These are phyloP conservation scores for Chlorociboria aeruginascens DNA, from an alignment of 495 filamentous ascomycete genomes.

Conservation along the genomic window DNA sequence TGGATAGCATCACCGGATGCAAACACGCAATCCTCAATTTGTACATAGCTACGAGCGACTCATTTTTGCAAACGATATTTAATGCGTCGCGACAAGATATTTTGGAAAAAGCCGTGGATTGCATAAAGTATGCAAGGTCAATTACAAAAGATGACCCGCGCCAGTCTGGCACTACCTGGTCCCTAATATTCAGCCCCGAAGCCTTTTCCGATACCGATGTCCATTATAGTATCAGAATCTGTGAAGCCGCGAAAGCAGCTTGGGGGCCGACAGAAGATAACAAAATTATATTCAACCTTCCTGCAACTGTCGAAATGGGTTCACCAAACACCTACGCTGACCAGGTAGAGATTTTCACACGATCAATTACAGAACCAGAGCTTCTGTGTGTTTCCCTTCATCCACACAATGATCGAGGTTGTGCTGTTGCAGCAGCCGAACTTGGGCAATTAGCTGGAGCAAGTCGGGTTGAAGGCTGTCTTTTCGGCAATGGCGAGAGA, in stretches of 20 bases:
- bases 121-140: slow-evolving; percentile 55
- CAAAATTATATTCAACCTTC: slow-evolving; percentile 91
- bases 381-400: slow-evolving; percentile 75
- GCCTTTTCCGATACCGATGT: slow-evolving; percentile 64
- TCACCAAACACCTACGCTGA: slow-evolving; percentile 94
- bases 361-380: slow-evolving; percentile 59
- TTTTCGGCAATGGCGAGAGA: slow-evolving; percentile 89
- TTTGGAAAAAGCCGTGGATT: slow-evolving; percentile 56
- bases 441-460: slow-evolving; percentile 91
- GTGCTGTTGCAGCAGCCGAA: slow-evolving; percentile 73
- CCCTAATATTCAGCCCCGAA: slow-evolving; percentile 68
- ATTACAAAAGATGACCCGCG: slow-evolving; percentile 67
- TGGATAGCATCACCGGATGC: slow-evolving; percentile 55
- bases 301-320: slow-evolving; percentile 87
- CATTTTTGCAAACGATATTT: slow-evolving; percentile 62
- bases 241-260: slow-evolving; percentile 63
- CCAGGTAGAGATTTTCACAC: slow-evolving; percentile 90
- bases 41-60: slow-evolving; percentile 64
- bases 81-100: slow-evolving; percentile 55
- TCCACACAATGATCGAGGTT: slow-evolving; percentile 88
- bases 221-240: slow-evolving; percentile 58
- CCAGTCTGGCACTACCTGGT: slow-evolving; percentile 52
- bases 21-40: slow-evolving; percentile 74
- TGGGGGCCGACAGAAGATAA: slow-evolving; percentile 66
- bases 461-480: slow-evolving; percentile 81